Conservation (phyloP, 208 protist species). For the Acanthamoeba castellanii region DNA sequence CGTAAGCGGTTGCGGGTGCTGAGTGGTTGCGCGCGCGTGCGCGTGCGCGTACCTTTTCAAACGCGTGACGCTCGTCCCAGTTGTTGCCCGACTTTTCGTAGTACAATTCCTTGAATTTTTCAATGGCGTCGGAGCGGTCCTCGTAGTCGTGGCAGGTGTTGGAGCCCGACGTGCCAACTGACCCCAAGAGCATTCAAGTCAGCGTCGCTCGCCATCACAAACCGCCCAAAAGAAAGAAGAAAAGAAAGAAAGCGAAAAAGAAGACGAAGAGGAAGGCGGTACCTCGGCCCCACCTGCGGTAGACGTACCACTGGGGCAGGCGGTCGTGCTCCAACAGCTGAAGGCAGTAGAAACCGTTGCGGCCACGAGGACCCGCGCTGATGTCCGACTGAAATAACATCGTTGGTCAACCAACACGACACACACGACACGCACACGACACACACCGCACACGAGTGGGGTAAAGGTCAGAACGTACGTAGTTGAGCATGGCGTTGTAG, state of each 20-base stretch:
- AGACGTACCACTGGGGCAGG: neutral
- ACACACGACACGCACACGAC: no score
- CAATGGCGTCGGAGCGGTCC: neutral
- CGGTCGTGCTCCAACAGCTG: conserved; percentile 36
- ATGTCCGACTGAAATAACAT: conserved; percentile 22
- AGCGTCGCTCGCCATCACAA: no score
- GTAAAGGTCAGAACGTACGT: neutral
- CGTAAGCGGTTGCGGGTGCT: neutral
- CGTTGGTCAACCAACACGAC: no score
- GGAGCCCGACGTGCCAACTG: conserved; percentile 10
- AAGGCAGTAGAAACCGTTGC: conserved; percentile 34
- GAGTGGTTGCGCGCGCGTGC: neutral
- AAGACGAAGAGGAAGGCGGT: neutral
- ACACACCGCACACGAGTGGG: neutral
- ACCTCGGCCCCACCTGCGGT: neutral
- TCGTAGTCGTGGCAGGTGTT: neutral
- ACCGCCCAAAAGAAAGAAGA: no score
- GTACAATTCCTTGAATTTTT: neutral
- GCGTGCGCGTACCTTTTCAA: neutral
- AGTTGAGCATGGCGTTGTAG: conserved; percentile 64
- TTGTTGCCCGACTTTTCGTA: conserved; percentile 49
- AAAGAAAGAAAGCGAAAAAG: no score
- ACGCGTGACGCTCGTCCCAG: conserved; percentile 19
- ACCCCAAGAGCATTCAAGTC: neutral
- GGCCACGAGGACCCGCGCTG: neutral